Conservation (phyloP, 768 basidiomycete genomes). For the Coprinopsis marcescibilis region DNA sequence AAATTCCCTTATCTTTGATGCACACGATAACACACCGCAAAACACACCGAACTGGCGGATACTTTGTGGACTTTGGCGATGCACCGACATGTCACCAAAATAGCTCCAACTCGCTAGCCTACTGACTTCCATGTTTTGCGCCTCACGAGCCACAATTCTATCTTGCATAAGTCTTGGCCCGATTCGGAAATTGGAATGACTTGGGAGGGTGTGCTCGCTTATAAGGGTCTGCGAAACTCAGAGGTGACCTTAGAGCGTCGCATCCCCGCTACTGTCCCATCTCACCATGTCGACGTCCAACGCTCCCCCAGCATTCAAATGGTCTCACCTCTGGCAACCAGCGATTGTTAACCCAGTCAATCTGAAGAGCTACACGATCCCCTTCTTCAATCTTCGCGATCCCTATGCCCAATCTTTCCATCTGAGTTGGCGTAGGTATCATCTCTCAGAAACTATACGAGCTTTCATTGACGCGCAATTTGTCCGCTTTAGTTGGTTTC, state of each 20-base stretch:
- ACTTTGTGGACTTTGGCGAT: no score
- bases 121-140: not conserved
- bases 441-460: slow-evolving; percentile 1
- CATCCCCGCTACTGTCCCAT: not conserved
- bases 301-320: slow-evolving; percentile 23
- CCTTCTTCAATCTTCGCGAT: slow-evolving; percentile 41
- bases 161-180: not conserved
- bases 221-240: not conserved
- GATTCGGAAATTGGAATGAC: not conserved
- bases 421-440: slow-evolving; percentile 28
- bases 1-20: no score
- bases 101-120: not conserved
- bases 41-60: no score
- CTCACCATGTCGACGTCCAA: not conserved
- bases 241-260: no score
- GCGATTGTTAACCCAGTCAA: slow-evolving; percentile 45
- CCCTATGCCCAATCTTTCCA: slow-evolving; percentile 48
- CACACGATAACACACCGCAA: no score
- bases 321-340: slow-evolving; percentile 27
- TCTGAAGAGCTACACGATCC: slow-evolving; percentile 45
- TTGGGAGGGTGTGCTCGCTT: not conserved
- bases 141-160: not conserved
- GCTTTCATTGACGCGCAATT: not conserved
- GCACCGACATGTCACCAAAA: not conserved
- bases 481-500: slow-evolving; percentile 36